A percentile compares a stretch with the other conserved stretches of the same genome.
Conservation (phyloP, 2,329 filamentous ascomycete species). For the Penicillium nordicum region DNA sequence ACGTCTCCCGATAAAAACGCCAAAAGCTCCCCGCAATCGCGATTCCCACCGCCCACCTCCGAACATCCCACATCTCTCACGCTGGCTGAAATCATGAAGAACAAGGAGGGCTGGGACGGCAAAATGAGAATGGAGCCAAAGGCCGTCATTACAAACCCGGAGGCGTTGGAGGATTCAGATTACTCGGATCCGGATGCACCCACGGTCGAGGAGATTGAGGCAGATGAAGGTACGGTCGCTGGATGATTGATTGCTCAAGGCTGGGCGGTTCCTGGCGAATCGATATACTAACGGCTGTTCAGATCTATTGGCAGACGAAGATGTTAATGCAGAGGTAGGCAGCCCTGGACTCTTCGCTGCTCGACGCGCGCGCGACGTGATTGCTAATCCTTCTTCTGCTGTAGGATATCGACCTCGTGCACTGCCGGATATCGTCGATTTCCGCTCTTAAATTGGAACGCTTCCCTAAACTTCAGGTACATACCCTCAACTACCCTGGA, state of each 20-base stretch:
- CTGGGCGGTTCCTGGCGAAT: not conserved
- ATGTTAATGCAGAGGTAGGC: conserved; percentile 51
- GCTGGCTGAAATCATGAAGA: conserved; percentile 33
- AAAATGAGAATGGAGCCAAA: conserved; percentile 61
- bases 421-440: conserved; percentile 78
- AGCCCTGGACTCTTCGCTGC: not conserved
- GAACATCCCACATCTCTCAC: conserved; percentile 8
- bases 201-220: conserved; percentile 69
- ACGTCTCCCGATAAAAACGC: not conserved
- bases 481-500: not conserved
- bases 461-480: conserved; percentile 67
- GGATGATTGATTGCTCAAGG: not conserved
- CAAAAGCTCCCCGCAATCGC: conserved; percentile 26
- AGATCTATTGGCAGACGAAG: conserved; percentile 60
- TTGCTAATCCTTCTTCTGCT: conserved; percentile 13
- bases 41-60: conserved; percentile 16
- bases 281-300: conserved; percentile 14
- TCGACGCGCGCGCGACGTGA: not conserved
- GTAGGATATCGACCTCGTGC: conserved; percentile 83
- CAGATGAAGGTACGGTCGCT: conserved; percentile 66
- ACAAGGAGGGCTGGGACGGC: conserved; percentile 47
- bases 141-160: conserved; percentile 69
- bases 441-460: conserved; percentile 74
- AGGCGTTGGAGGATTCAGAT: conserved; percentile 78
- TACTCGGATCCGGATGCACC: conserved; percentile 70